Evolutionary conservation across 2,329 filamentous ascomycete genomes (phyloP).

Genomic region (Gaeumannomyces tritici): DNA sequence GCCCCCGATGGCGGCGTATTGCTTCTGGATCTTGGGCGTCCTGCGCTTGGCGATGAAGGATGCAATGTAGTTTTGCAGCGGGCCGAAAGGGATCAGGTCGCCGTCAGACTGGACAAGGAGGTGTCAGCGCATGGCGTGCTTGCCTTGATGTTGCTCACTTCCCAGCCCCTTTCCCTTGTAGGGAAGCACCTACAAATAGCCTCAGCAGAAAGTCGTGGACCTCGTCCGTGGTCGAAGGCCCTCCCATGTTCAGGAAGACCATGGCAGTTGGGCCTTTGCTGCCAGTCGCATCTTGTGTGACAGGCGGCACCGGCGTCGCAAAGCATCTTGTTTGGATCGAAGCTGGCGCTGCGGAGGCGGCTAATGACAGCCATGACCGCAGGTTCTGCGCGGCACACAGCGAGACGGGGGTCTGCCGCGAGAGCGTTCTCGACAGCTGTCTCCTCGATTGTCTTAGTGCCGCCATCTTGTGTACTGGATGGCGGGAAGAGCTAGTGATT

Average conservation of each 20-base stretch:
- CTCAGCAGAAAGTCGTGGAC: conserved; percentile 84
- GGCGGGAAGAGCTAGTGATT: background rate
- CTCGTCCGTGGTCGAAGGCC: conserved; percentile 78
- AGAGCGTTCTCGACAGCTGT: conserved; percentile 23
- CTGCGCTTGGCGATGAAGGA: conserved; percentile 76
- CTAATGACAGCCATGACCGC: background rate
- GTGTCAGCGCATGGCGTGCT: background rate
- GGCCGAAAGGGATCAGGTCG: conserved; percentile 91
- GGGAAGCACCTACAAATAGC: conserved; percentile 62
- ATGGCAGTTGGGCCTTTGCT: conserved; percentile 83
- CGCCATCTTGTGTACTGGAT: conserved; percentile 20
- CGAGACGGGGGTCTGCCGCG: conserved; percentile 11
- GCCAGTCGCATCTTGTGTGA: conserved; percentile 65
- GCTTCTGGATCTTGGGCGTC: conserved; percentile 93
- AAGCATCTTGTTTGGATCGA: conserved; percentile 24
- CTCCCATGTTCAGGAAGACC: conserved; percentile 99
- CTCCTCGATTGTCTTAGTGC: conserved; percentile 26
- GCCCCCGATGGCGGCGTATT: conserved; percentile 90
- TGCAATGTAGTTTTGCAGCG: conserved; percentile 82
- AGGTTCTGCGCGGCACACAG: conserved; percentile 18
- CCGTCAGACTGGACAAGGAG: conserved; percentile 62
- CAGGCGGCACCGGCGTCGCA: conserved; percentile 61
- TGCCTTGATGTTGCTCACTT: too few relatives aligned
- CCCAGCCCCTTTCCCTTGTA: background rate
- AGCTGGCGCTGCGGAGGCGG: background rate